Evolutionary conservation across 495 filamentous ascomycete genomes (phyloP).

Genomic region (Astrothelium macrocarpum): DNA sequence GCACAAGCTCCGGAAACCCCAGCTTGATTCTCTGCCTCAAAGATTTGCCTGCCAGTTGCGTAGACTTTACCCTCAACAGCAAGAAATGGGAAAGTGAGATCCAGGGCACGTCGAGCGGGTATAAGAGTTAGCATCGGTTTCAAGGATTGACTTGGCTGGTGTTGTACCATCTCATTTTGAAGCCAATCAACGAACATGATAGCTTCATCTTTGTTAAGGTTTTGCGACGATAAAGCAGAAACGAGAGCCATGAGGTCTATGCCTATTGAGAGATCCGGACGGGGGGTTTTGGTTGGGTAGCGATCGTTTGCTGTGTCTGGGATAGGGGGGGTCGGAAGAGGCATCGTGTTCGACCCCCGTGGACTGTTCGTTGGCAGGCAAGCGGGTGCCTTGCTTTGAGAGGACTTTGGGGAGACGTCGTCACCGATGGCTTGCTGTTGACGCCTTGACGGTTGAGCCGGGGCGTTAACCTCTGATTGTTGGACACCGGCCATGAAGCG

Average conservation of each 20-base stretch:
- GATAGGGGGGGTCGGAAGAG: background rate
- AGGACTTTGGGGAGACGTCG: background rate
- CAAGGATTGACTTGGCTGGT: background rate
- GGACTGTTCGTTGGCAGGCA: background rate
- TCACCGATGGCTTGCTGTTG: background rate
- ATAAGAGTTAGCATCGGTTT: background rate
- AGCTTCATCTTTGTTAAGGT: background rate
- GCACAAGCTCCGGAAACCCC: constrained; percentile 12
- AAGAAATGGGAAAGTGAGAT: constrained; percentile 9
- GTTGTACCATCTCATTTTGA: background rate
- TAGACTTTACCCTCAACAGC: constrained; percentile 1
- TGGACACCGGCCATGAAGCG: background rate
- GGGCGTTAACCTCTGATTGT: background rate
- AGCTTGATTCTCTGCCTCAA: constrained; percentile 12
- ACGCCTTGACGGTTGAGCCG: background rate
- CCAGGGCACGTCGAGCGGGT: background rate
- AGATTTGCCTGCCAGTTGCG: constrained; percentile 1
- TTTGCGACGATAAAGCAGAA: constrained; percentile 6
- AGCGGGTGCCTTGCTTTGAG: background rate
- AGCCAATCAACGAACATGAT: background rate
- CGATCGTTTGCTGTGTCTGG: background rate
- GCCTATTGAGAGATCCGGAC: constrained; percentile 4
- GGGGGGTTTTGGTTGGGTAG: background rate
- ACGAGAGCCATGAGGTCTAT: background rate
- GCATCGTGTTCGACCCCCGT: background rate